Base-by-base conservation (phyloP, 2,329 filamentous ascomycete genomes). In the Didymella pinodella region DNA sequence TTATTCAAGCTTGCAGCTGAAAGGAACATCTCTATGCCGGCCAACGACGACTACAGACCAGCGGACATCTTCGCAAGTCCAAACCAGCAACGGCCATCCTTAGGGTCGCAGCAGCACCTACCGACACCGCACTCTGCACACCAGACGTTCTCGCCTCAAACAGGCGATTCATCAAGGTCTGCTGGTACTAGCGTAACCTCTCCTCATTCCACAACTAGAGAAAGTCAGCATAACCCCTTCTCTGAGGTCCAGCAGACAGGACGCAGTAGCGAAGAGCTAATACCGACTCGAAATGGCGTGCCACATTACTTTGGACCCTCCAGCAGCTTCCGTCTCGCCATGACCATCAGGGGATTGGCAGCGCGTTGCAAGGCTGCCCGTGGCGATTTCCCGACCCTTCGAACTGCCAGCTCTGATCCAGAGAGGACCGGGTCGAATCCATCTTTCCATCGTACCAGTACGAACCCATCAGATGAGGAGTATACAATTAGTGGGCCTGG, bases 1-100 rank as follows among this genome's bases (percentile, higher is more conserved):
- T 61, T 81, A 18, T 78, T 78, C 50, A 71, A 70, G 6, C 78
- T 80, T 49, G 79, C 78, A 3, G 70, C 73, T 44, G 69, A 73
- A n/a, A 72, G 74, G 55, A 70, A 73, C 14, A 77, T 81, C 46
- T 20, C 61, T 1, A 77, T 81, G 69, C 79, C 78, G 2, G 68
- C 65, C 4, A 62, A 31, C 28, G 67, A 71, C 48, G 70, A 72
- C 38, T 69, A 60, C 28, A 68, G 67, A 16, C 68, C 67, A 22
- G 69, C 70, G 18, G 64, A 72, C 16, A 71, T 71, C 56, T 72
- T 73, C 61, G 63, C 25, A 16, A 57, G 45, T 48, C 44, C 56
- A 11, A 31, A 25, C 28, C 56, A 45, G 38, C 48, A 62, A 52
- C 43, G 45, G 48, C 18, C 59, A 45, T 34, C 50, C 7, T 54